phyloP scores from a whole-genome alignment of 345 rosid species.

The Odontarrhena argentea region DNA sequence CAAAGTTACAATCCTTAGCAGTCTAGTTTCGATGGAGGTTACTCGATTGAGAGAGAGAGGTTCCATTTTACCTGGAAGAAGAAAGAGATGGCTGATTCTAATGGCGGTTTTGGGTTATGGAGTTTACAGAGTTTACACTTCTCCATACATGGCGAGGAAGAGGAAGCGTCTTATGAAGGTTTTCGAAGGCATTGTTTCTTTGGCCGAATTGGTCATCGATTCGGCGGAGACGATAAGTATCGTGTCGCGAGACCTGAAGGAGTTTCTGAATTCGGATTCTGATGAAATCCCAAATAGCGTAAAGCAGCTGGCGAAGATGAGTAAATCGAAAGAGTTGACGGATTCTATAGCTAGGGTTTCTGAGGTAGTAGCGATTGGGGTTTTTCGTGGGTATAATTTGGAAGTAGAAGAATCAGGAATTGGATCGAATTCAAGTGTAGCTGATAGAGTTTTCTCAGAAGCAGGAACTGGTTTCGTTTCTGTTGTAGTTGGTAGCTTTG shows the following conservation, averaged over 20 bases:
- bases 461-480: constrained; percentile 85
- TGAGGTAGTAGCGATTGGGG: constrained; percentile 65
- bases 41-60: constrained; percentile 44
- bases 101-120: constrained; percentile 68
- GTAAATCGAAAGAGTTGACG: constrained; percentile 68
- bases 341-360: constrained; percentile 60
- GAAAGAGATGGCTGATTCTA: constrained; percentile 61
- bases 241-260: constrained; percentile 66
- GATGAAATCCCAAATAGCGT: constrained; percentile 81
- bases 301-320: constrained; percentile 74
- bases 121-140: constrained; percentile 61
- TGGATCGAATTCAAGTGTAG: constrained; percentile 40
- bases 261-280: constrained; percentile 68
- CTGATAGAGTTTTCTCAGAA: constrained; percentile 64
- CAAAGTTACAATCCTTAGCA: not conserved
- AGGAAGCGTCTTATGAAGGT: constrained; percentile 60
- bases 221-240: constrained; percentile 62
- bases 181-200: constrained; percentile 52
- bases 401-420: constrained; percentile 33
- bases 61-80: constrained; percentile 47
- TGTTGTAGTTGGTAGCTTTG: constrained; percentile 85
- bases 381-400: constrained; percentile 52
- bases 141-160: constrained; percentile 60
- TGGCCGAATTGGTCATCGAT: constrained; percentile 69
- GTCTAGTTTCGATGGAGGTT: constrained; percentile 46